These are phyloP conservation scores for Globisporangium takayamanum DNA, from an alignment of 352 stramenopile species.

Conservation along the genomic window DNA sequence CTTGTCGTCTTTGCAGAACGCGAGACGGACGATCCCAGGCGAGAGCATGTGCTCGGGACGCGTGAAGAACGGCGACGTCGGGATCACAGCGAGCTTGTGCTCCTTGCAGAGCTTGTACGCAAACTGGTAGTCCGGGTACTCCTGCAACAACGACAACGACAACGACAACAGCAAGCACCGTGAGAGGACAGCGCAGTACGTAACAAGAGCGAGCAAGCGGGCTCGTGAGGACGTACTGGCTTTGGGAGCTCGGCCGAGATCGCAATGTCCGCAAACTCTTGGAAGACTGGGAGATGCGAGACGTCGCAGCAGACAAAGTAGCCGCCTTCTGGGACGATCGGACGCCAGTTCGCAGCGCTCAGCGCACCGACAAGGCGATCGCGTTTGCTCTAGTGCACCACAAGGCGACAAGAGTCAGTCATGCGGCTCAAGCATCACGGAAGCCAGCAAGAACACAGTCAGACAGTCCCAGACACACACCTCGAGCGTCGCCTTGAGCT, in stretches of 20 bases:
- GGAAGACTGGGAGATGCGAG: conserved; percentile 54
- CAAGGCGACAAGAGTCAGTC: neutral
- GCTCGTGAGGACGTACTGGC: conserved; percentile 25
- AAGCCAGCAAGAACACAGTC: neutral
- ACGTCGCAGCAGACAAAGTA: conserved; percentile 94
- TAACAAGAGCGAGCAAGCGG: neutral
- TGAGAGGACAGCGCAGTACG: neutral
- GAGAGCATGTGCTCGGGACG: conserved; percentile 73
- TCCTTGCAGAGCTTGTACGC: conserved; percentile 88
- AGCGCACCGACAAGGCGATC: conserved; percentile 83
- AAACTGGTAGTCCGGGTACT: conserved; percentile 84
- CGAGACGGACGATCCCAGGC: conserved; percentile 83
- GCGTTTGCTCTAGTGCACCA: conserved; percentile 43
- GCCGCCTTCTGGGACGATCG: conserved; percentile 90
- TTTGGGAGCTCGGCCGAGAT: conserved; percentile 45
- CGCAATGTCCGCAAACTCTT: conserved; percentile 58
- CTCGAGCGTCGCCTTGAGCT: conserved; percentile 54
- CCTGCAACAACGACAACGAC: conserved; percentile 22
- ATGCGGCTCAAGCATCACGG: neutral
- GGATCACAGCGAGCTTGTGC: conserved; percentile 90
- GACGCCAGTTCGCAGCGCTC: conserved; percentile 72
- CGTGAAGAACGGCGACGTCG: conserved; percentile 92
- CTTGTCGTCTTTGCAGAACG: conserved; percentile 96
- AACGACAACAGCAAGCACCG: neutral
- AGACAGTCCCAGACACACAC: conserved; percentile 13